Evolutionary conservation across 768 basidiomycete genomes (phyloP).

Genomic region (Phlebiopsis flavidoalba): DNA sequence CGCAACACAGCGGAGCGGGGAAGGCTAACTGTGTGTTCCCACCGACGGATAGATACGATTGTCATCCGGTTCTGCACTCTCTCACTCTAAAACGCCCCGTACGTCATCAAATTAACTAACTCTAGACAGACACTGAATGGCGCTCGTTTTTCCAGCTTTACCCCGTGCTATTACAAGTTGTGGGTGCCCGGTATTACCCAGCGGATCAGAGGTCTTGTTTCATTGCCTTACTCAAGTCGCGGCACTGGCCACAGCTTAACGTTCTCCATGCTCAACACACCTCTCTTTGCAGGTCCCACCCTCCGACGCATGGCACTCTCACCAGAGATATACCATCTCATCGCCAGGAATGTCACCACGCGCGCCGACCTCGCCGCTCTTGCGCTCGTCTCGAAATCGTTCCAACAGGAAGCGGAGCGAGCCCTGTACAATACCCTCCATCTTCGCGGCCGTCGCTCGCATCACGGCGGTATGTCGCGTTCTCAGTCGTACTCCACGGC

Average conservation of each 20-base stretch:
- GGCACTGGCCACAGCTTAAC: background rate
- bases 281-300: background rate
- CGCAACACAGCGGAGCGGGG: background rate
- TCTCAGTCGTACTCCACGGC: slow-evolving; percentile 39
- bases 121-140: background rate
- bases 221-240: background rate
- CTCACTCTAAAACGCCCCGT: slow-evolving; percentile 9
- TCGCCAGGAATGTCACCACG: slow-evolving; percentile 46
- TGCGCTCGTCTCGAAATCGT: slow-evolving; percentile 52
- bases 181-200: slow-evolving; percentile 6
- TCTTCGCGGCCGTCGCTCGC: slow-evolving; percentile 33
- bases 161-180: slow-evolving; percentile 6
- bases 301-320: slow-evolving; percentile 40
- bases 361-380: slow-evolving; percentile 52
- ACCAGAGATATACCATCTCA: slow-evolving; percentile 52
- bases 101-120: slow-evolving; percentile 6
- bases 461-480: slow-evolving; percentile 43
- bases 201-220: slow-evolving; percentile 14
- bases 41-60: slow-evolving; percentile 12
- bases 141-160: slow-evolving; percentile 11
- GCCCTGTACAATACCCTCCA: slow-evolving; percentile 57
- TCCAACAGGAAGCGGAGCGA: slow-evolving; percentile 50
- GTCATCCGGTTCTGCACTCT: slow-evolving; percentile 8
- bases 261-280: background rate
- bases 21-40: background rate